phyloP scores from a whole-genome alignment of 768 basidiomycete species.

The Suillus fuscotomentosus region DNA sequence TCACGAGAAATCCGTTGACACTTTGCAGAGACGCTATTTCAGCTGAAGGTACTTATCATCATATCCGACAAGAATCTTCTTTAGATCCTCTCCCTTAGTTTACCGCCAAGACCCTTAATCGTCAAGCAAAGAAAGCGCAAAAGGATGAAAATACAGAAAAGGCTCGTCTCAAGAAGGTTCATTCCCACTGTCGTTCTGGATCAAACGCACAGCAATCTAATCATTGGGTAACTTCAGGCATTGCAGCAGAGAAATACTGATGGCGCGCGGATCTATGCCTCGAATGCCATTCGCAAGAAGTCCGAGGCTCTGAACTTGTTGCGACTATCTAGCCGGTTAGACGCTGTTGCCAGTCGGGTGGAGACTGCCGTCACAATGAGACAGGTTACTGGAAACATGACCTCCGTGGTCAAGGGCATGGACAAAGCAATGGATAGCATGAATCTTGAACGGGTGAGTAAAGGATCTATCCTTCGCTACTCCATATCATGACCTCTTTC shows the following conservation, averaged over 20 bases:
- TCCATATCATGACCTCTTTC: not conserved
- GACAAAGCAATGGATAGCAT: slow-evolving; percentile 99
- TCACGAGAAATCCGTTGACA: slow-evolving; percentile 28
- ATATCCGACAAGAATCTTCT: slow-evolving; percentile 14
- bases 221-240: slow-evolving; percentile 59
- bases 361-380: slow-evolving; percentile 99
- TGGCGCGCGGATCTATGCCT: slow-evolving; percentile 96
- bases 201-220: not conserved
- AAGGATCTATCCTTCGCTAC: not conserved
- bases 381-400: slow-evolving; percentile 95
- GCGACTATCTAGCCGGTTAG: slow-evolving; percentile 86
- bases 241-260: slow-evolving; percentile 96
- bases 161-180: slow-evolving; percentile 87
- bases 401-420: slow-evolving; percentile 95
- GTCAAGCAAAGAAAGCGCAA: slow-evolving; percentile 96
- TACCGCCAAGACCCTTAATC: slow-evolving; percentile 92
- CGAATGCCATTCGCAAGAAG: slow-evolving; percentile 98
- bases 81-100: slow-evolving; percentile 53
- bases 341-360: slow-evolving; percentile 94
- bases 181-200: slow-evolving; percentile 8
- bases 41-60: slow-evolving; percentile 75
- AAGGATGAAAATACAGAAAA: slow-evolving; percentile 94
- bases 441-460: slow-evolving; percentile 91
- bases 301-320: slow-evolving; percentile 90
- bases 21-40: slow-evolving; percentile 88